Base-by-base conservation (phyloP, 306 rosid genomes). In the Abrus precatorius region DNA sequence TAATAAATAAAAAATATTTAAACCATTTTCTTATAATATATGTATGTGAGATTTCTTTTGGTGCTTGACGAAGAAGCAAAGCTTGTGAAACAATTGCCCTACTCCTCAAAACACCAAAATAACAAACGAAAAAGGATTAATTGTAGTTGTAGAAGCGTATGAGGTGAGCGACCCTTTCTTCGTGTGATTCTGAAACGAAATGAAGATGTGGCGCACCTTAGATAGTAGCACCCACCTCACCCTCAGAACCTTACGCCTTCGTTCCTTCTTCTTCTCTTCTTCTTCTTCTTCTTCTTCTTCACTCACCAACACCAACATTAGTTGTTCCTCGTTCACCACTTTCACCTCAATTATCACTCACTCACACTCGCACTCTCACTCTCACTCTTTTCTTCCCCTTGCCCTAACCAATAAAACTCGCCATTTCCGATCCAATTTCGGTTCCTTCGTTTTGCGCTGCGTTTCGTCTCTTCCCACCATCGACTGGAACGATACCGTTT, bases 401-500 rank as follows among this genome's bases (percentile, higher is more conserved):
- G 54, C 84, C 47, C 36, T 59, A 49, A 20, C 74, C 78, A 3
- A 69, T 54, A 20, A 76, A 34, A 34, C 34, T 69, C 88, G 13
- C 52, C 68, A 33, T 10, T 30, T 79, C 10, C 55, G 40, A 30
- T 54, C 88, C 27, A 9, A 10, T 66, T 67, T 78, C 1, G 48
- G 81, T 6, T 34, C 76, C 13, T 32, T 64, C 30, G 67, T 83
- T 36, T 82, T 77, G 38, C 89, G 94, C 52, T 85, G 94, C 90
- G 54, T 83, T 53, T 90, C 92, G 1, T 90, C 96, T 2, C 88
- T 71, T 82, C 91, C 76, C 54, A 78, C 87, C 5, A 76, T 86
- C 62, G 97, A 91, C 50, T 92, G 93, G 97, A 89, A 91, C 78
- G 97, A 90, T 50, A 89, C 92, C 50, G 87, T 90, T 27, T 85